These are phyloP conservation scores for Crataegus laevigata DNA, from an alignment of 306 rosid genomes.

Conservation along the genomic window DNA sequence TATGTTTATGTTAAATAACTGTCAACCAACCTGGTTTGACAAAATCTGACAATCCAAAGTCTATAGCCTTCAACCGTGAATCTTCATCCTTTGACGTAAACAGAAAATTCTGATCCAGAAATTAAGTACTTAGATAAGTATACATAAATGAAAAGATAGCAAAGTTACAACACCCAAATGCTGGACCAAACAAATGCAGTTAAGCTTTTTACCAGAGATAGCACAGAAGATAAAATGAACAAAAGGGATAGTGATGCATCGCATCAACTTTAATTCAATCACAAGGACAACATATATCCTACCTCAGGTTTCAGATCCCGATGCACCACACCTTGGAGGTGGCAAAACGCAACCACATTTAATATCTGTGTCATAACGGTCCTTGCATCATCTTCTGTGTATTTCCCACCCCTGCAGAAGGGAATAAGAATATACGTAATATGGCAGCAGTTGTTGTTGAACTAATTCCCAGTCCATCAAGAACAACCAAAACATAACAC, in stretches of 20 bases:
- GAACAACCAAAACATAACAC: conserved; percentile 4
- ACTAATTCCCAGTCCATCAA: conserved; percentile 3
- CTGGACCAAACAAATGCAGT: background rate
- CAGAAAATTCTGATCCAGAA: conserved; percentile 72
- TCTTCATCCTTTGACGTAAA: conserved; percentile 70
- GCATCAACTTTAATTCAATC: background rate
- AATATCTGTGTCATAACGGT: conserved; percentile 66
- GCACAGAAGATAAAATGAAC: background rate
- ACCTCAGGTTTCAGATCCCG: conserved; percentile 98
- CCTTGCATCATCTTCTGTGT: conserved; percentile 88
- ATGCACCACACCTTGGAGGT: conserved; percentile 93
- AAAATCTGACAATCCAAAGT: conserved; percentile 92
- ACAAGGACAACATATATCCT: background rate
- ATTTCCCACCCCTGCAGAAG: conserved; percentile 83
- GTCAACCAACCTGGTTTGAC: conserved; percentile 67
- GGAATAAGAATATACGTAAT: conserved; percentile 7
- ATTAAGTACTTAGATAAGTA: conserved; percentile 20
- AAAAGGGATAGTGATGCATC: background rate
- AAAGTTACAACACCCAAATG: conserved; percentile 5
- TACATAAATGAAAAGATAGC: conserved; percentile 5
- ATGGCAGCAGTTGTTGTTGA: background rate
- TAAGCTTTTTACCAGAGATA: background rate
- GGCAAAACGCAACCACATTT: conserved; percentile 84
- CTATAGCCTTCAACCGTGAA: conserved; percentile 89
- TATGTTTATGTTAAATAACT: background rate